Base-by-base conservation (phyloP, 306 rosid species). In the Gillenia trifoliata region DNA sequence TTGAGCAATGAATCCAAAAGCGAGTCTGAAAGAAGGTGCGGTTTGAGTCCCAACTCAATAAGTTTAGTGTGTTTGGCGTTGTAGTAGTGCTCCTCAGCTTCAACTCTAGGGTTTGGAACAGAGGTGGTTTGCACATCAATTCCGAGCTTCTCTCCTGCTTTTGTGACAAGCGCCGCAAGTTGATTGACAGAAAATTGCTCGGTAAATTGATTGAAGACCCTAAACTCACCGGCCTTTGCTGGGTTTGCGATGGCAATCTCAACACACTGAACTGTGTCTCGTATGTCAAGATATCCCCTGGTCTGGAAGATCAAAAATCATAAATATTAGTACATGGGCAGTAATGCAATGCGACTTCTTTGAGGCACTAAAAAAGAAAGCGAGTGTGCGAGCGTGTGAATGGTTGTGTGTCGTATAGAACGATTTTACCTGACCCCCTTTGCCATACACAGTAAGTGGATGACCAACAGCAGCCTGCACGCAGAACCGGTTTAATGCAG, bases 381-480 rank as follows among this genome's bases (percentile, higher is more conserved):
- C 20, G 30, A n/a, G n/a, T n/a, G 54, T 11, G 40, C 8, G 70
- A 6, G 49, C 8, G 68, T 11, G 28, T 13, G 31, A 28, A 50
- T 6, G 33, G 19, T 15, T 47, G 34, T 11, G 40, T 12, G 20
- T 30, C 5, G 38, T 26, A 23, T 26, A 11, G 25, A 28, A 40
- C 72, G 52, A 66, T 33, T 71, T 86, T 87, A 93, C 97, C 98
- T 93, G 98, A 83, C 98, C 98, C 60, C 98, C 98, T 90, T 93
- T 93, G 75, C 98, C 98, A 78, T 93, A 93, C 33, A 93, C 94
- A 30, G 98, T 93, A 77, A 93, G 98, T 2, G 98, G 98, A 81
- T 93, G 98, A 71, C 87, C 93, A 63, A 93, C 96, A 55, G 98
- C 97, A 82, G 97, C 98, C 85, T 93, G 98, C 71, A 93, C 91